Base-by-base conservation (phyloP, 306 rosid genomes). In the Dryas alaskensis region DNA sequence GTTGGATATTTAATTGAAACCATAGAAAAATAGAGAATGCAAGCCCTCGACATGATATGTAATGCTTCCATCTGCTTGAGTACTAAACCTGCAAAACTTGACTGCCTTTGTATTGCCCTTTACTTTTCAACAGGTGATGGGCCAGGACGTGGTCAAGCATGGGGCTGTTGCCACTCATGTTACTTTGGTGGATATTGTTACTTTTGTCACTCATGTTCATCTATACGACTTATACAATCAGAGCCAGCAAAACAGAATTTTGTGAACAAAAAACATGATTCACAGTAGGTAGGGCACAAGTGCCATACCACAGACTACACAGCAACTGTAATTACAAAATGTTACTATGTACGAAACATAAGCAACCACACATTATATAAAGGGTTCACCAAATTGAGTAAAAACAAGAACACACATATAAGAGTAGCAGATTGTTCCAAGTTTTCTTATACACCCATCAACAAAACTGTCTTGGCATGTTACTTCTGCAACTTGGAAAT, bases 61-160 rank as follows among this genome's bases (percentile, higher is more conserved):
- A 3, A 62, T 40, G 14, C 27, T 16, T 42, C 3, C 11, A 17
- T 43, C 27, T 63, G 67, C 22, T 22, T 22, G 22, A 22, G 22
- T 22, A 22, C 22, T 22, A 22, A 22, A 22, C 22, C 22, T 22
- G 22, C 22, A 22, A 22, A 22, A 22, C 22, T 22, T 22, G 0
- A 22, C 22, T 22, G 22, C 50, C 25, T 39, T 17, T 3, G 25
- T 7, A 62, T 31, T 39, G 64, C 27, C 5, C 10, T 5, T 53
- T 6, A 7, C 51, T 45, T 71, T 66, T 77, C 37, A 6, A 63
- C 87, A 93, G 98, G 98, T 72, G 85, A 90, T 70, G 96, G 96
- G 10, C 78, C 83, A 1, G 97, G 93, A 69, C 65, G 55, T 11
- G 97, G 98, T 22, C 90, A 84, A 72, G 98, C 98, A 65, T 93